Evolutionary conservation across 352 stramenopile genomes (phyloP).

Genomic region (Heterotrichella gracilis): DNA sequence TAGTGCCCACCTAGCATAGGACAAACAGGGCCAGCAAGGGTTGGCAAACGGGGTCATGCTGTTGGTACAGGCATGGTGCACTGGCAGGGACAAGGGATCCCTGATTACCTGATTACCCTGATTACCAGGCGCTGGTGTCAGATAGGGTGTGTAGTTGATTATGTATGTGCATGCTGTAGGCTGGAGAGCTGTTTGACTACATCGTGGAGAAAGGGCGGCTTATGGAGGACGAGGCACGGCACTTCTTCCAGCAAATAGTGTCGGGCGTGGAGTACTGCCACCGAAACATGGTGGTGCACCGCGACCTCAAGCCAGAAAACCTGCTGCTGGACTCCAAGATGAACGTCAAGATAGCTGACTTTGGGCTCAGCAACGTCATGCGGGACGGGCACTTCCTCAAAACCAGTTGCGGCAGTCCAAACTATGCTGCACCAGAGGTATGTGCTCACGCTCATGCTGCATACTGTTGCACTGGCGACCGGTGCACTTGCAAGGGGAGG

Average conservation of each 20-base stretch:
- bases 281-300: slow-evolving; percentile 90
- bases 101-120: too few species aligned
- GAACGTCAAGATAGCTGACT: slow-evolving; percentile 99
- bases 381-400: slow-evolving; percentile 85
- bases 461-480: too few species aligned
- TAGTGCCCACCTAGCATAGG: too few species aligned
- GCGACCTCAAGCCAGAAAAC: slow-evolving; percentile 89
- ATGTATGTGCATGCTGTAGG: too few species aligned
- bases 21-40: too few species aligned
- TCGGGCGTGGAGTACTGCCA: slow-evolving; percentile 94
- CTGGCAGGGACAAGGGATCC: too few species aligned
- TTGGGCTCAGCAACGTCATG: slow-evolving; percentile 93
- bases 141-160: too few species aligned
- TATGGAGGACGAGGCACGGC: slow-evolving; percentile 67
- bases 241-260: slow-evolving; percentile 88
- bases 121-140: too few species aligned
- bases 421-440: slow-evolving; percentile 96
- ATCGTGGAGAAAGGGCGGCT: slow-evolving; percentile 72
- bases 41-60: too few species aligned
- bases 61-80: too few species aligned
- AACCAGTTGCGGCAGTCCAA: slow-evolving; percentile 79
- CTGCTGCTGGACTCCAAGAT: slow-evolving; percentile 78
- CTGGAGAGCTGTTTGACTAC: slow-evolving; percentile 78
- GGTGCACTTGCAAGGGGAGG: too few species aligned
- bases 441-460: neutral